Conservation (phyloP, 2,329 filamentous ascomycete species). For the Geosmithia morbida region DNA sequence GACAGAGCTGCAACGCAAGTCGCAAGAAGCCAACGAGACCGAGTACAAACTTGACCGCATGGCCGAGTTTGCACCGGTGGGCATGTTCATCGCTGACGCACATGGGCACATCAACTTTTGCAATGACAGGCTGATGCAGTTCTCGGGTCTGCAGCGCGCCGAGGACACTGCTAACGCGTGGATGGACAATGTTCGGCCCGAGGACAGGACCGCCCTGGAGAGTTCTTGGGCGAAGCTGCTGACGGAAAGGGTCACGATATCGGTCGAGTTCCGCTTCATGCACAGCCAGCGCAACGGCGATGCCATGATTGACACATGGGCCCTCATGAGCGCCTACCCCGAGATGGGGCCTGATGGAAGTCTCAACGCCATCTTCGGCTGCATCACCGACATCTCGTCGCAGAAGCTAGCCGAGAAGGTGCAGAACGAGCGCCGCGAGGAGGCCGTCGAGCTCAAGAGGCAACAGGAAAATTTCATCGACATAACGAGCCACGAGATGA, state of each 20-base stretch:
- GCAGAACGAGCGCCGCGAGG: slow-evolving; percentile 62
- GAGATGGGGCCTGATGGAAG: slow-evolving; percentile 49
- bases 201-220: slow-evolving; percentile 46
- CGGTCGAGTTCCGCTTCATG: slow-evolving; percentile 64
- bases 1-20: slow-evolving; percentile 54
- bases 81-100: slow-evolving; percentile 71
- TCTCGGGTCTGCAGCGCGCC: slow-evolving; percentile 50
- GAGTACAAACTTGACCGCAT: slow-evolving; percentile 73
- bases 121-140: slow-evolving; percentile 67
- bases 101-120: slow-evolving; percentile 60
- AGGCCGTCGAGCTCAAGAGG: slow-evolving; percentile 67
- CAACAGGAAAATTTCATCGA: slow-evolving; percentile 61
- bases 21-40: slow-evolving; percentile 47
- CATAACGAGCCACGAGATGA: slow-evolving; percentile 63
- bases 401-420: slow-evolving; percentile 77
- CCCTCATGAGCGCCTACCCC: slow-evolving; percentile 61
- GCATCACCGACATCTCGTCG: slow-evolving; percentile 72
- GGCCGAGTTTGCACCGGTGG: slow-evolving; percentile 73
- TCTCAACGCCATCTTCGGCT: slow-evolving; percentile 64
- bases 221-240: slow-evolving; percentile 49
- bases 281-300: slow-evolving; percentile 47
- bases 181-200: slow-evolving; percentile 57
- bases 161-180: slow-evolving; percentile 46
- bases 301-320: slow-evolving; percentile 56
- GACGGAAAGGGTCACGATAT: slow-evolving; percentile 46